A percentile compares a stretch with the other conserved stretches of the same genome.
Evolutionary conservation across 192 early-diverging fungal genomes (phyloP).

Genomic region (Coemansia sp.): DNA sequence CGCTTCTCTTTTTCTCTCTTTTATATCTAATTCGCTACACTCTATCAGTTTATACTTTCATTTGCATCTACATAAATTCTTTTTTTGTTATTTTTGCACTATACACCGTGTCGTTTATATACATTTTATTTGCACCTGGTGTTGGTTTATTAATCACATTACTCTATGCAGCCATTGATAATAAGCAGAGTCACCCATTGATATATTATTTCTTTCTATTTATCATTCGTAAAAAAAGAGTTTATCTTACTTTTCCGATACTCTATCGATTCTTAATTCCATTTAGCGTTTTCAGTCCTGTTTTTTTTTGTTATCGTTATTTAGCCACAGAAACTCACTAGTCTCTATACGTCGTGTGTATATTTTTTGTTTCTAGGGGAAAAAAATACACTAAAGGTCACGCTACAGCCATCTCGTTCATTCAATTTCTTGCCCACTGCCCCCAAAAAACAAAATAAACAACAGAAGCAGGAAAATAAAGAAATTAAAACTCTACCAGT

Average conservation of each 20-base stretch:
- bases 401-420: neutral
- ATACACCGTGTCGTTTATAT: neutral
- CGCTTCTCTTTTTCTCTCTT: constrained; percentile 21
- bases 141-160: constrained; percentile 13
- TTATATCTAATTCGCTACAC: neutral
- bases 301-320: neutral
- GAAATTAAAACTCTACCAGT: neutral
- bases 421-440: no score
- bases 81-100: constrained; percentile 6
- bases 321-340: neutral
- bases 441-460: neutral
- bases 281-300: neutral
- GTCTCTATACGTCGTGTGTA: neutral
- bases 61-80: constrained; percentile 6
- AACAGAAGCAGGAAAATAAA: neutral
- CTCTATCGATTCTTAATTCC: constrained; percentile 2
- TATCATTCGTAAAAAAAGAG: neutral
- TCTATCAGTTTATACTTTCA: neutral
- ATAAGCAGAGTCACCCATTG: constrained; percentile 4
- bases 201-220: constrained; percentile 13
- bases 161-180: constrained; percentile 31
- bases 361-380: neutral
- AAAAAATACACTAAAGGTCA: neutral
- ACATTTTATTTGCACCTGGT: neutral
- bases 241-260: constrained; percentile 1